phyloP scores from a whole-genome alignment of 106 monocot species.

The Dendrobium huoshanense region DNA sequence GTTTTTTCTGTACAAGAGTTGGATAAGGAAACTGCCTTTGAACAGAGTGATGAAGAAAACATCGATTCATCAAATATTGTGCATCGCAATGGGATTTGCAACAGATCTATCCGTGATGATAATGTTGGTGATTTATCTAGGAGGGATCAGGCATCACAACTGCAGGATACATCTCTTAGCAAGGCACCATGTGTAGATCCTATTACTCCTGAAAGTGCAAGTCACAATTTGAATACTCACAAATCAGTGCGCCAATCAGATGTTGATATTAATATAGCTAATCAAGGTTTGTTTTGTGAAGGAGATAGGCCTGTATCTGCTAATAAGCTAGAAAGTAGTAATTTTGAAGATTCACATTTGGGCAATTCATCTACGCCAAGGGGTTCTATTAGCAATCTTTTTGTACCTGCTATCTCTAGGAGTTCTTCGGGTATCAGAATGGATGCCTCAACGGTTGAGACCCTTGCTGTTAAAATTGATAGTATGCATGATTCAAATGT shows the following conservation, averaged over 20 bases:
- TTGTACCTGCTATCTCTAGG: neutral
- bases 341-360: constrained; percentile 16
- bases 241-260: neutral
- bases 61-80: constrained; percentile 23
- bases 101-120: constrained; percentile 15
- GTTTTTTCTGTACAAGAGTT: constrained; percentile 44
- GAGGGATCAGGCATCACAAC: constrained; percentile 18
- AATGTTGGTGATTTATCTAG: constrained; percentile 20
- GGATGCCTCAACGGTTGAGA: constrained; percentile 12
- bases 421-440: constrained; percentile 15
- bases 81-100: constrained; percentile 8
- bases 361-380: constrained; percentile 12
- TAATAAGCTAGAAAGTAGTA: constrained; percentile 13
- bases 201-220: constrained; percentile 19
- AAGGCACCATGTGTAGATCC: constrained; percentile 16
- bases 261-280: neutral
- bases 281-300: constrained; percentile 14
- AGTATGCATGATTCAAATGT: constrained; percentile 8
- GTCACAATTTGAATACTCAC: constrained; percentile 15
- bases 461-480: constrained; percentile 8
- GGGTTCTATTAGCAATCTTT: constrained; percentile 6
- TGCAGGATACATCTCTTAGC: constrained; percentile 17
- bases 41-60: constrained; percentile 25
- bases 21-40: constrained; percentile 20
- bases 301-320: constrained; percentile 14